Evolutionary conservation across 2,329 filamentous ascomycete species (phyloP).

Genomic region (Aspergillus sp.): DNA sequence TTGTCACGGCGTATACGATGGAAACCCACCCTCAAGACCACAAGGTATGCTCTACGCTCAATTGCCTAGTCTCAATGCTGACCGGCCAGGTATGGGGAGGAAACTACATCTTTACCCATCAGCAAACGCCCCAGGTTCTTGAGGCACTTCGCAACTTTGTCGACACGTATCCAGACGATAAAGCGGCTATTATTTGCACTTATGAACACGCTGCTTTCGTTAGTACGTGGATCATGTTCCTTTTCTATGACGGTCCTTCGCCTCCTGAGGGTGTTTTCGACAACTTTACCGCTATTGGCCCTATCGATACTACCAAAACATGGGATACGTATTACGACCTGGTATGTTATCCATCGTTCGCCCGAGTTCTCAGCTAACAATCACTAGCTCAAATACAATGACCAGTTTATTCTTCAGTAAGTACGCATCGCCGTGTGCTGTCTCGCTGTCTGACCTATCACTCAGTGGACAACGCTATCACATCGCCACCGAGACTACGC

Average conservation of each 20-base stretch:
- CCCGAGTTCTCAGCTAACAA: background rate
- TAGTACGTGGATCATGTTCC: slow-evolving; percentile 51
- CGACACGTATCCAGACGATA: slow-evolving; percentile 47
- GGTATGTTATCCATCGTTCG: slow-evolving; percentile 12
- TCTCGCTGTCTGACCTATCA: background rate
- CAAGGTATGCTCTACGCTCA: slow-evolving; percentile 11
- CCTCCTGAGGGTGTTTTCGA: slow-evolving; percentile 47
- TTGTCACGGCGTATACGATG: slow-evolving; percentile 33
- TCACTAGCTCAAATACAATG: slow-evolving; percentile 31
- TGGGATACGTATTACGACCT: slow-evolving; percentile 41
- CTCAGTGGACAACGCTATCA: slow-evolving; percentile 29
- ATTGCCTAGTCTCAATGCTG: slow-evolving; percentile 6
- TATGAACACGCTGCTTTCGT: slow-evolving; percentile 39
- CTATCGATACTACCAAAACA: slow-evolving; percentile 39
- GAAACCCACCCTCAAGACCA: slow-evolving; percentile 22
- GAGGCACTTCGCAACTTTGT: slow-evolving; percentile 26
- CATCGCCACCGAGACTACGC: slow-evolving; percentile 32
- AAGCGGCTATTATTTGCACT: slow-evolving; percentile 52
- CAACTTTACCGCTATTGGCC: slow-evolving; percentile 44
- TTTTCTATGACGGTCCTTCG: slow-evolving; percentile 52
- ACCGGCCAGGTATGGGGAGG: slow-evolving; percentile 37
- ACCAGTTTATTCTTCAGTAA: slow-evolving; percentile 26
- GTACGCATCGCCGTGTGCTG: background rate
- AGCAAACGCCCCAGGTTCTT: slow-evolving; percentile 27
- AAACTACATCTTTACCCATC: slow-evolving; percentile 32